Evolutionary conservation across 106 monocot species (phyloP).

Genomic region (Dendrobium huoshanense): DNA sequence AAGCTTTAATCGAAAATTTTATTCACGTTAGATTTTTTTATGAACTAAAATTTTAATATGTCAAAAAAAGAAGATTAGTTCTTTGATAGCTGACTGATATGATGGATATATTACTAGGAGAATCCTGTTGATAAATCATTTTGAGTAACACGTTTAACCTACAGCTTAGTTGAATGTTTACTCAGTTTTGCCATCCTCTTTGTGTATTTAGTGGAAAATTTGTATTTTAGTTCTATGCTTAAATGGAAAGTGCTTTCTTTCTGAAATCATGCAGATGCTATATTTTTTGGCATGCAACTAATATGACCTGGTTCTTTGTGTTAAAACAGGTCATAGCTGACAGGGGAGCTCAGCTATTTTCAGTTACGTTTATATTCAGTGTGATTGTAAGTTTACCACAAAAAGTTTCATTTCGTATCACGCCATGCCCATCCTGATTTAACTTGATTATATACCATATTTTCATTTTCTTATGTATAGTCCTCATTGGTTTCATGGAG

Average conservation of each 20-base stretch:
- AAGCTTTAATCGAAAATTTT: background rate
- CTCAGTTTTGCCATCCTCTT: background rate
- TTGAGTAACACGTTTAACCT: background rate
- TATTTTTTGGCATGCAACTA: background rate
- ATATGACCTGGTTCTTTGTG: background rate
- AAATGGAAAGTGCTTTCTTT: background rate
- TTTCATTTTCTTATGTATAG: too few species aligned
- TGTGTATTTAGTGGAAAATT: background rate
- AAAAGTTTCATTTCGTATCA: background rate
- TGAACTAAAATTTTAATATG: background rate
- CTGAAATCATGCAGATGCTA: background rate
- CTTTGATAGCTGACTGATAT: background rate
- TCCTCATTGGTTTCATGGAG: too few species aligned
- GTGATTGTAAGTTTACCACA: constrained; percentile 29
- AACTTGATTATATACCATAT: too few species aligned
- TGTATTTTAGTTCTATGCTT: background rate
- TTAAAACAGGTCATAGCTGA: constrained; percentile 51
- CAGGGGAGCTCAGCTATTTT: constrained; percentile 43
- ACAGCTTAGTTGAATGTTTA: too few species aligned
- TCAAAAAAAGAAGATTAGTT: background rate
- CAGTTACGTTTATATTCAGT: constrained; percentile 47
- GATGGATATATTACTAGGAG: background rate
- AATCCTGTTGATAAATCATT: background rate
- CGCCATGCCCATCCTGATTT: too few species aligned
- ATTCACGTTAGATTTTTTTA: background rate